Percentiles rank a stretch among this genome's conserved stretches.
These are phyloP conservation scores for Begonia loranthoides DNA, from an alignment of 306 rosid genomes.

Conservation along the genomic window DNA sequence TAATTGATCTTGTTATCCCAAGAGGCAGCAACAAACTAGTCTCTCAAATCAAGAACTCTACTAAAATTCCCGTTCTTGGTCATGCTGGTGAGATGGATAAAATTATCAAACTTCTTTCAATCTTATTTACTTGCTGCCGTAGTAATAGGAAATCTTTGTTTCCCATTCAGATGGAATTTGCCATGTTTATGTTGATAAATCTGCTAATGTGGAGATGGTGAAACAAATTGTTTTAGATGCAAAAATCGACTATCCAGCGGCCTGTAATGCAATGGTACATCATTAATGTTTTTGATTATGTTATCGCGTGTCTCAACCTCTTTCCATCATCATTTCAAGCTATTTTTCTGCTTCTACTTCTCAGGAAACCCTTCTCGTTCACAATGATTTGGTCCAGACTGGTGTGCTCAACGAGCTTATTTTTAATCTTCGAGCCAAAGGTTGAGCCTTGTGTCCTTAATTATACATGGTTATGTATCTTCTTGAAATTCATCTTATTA, in stretches of 20 bases:
- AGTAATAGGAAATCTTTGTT: slow-evolving; percentile 14
- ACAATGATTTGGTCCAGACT: slow-evolving; percentile 42
- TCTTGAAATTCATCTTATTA: too few relatives aligned
- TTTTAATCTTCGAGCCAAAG: slow-evolving; percentile 59
- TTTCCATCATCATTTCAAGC: not conserved
- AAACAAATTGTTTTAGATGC: slow-evolving; percentile 72
- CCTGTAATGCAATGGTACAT: slow-evolving; percentile 97
- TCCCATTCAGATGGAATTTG: slow-evolving; percentile 82
- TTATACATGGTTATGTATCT: too few relatives aligned
- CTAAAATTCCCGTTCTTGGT: slow-evolving; percentile 96
- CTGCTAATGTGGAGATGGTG: slow-evolving; percentile 82
- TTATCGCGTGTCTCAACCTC: slow-evolving; percentile 4
- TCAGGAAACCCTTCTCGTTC: slow-evolving; percentile 96
- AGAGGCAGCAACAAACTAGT: slow-evolving; percentile 98
- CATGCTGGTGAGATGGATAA: slow-evolving; percentile 72
- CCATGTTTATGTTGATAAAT: slow-evolving; percentile 86
- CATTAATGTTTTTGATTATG: not conserved
- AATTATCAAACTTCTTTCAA: slow-evolving; percentile 2
- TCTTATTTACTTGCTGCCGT: slow-evolving; percentile 2
- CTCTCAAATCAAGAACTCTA: slow-evolving; percentile 76
- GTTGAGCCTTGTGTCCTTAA: slow-evolving; percentile 16
- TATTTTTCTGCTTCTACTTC: slow-evolving; percentile 9
- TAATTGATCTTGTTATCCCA: slow-evolving; percentile 92
- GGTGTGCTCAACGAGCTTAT: slow-evolving; percentile 43
- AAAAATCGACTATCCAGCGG: slow-evolving; percentile 91